A percentile compares a stretch with the other conserved stretches of the same genome.
phyloP scores from a whole-genome alignment of 768 basidiomycete species.

The Collybiopsis confluens region DNA sequence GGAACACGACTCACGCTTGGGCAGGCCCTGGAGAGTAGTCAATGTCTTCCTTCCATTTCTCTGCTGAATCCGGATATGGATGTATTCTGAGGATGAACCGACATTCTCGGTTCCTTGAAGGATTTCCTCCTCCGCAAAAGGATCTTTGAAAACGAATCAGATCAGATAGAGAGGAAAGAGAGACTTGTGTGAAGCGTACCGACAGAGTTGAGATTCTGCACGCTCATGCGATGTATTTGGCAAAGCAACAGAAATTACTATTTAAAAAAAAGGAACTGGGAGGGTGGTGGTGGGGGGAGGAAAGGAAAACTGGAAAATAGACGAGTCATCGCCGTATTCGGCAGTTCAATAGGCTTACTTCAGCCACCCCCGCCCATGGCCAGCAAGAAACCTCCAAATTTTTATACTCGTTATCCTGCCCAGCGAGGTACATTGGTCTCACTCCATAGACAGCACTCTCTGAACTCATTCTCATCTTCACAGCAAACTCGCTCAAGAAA shows the following conservation, averaged over 20 bases:
- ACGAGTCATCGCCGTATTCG: slow-evolving; percentile 9
- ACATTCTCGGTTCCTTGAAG: slow-evolving; percentile 72
- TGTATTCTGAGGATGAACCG: slow-evolving; percentile 77
- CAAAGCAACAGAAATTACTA: slow-evolving; percentile 25
- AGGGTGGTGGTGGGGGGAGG: slow-evolving; percentile 29
- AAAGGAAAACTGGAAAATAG: slow-evolving; percentile 18
- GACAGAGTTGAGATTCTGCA: slow-evolving; percentile 84
- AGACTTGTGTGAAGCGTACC: slow-evolving; percentile 39
- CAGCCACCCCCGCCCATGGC: slow-evolving; percentile 19
- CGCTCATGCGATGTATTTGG: slow-evolving; percentile 76
- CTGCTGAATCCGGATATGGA: slow-evolving; percentile 98
- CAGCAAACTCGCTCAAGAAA: slow-evolving; percentile 79
- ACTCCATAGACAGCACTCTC: not conserved
- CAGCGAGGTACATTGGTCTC: slow-evolving; percentile 48
- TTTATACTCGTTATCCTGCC: slow-evolving; percentile 61
- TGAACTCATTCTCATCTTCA: slow-evolving; percentile 2
- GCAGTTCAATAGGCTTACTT: slow-evolving; percentile 11
- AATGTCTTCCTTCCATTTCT: slow-evolving; percentile 98
- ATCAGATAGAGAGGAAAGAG: not conserved
- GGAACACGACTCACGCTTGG: slow-evolving; percentile 60
- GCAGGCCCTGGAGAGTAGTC: slow-evolving; percentile 95
- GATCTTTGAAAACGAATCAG: slow-evolving; percentile 53
- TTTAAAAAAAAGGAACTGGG: slow-evolving; percentile 45
- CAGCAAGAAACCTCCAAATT: slow-evolving; percentile 62
- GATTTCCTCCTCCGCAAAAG: slow-evolving; percentile 93